Evolutionary conservation across 768 basidiomycete species (phyloP), one percentile per base, ranked within the genome.

Genomic region (Boletus tomentosulus): DNA sequence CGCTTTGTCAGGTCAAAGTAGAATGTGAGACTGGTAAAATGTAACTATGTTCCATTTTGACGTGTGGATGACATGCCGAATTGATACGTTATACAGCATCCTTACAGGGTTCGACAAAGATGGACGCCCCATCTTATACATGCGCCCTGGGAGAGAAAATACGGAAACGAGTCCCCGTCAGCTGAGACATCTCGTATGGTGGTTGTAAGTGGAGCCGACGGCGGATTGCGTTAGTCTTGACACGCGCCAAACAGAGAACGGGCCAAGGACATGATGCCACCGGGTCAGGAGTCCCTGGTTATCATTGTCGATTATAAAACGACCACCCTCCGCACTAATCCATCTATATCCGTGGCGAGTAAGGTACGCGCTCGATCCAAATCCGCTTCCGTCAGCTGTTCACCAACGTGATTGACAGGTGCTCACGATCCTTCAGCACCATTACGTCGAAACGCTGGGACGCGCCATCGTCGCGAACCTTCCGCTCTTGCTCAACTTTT

Each of bases 21-120:
- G 92, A 93, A 67, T 82, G 85, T 48, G 82, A 89, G 71, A 89
- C 88, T 0, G 92, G 91, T 15, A 95, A 95, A 71, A 92, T 95
- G 92, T 92, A 60, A 50, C 19, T 19, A 19, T 19, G 84, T 69
- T 33, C 28, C 25, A 9, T 39, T 38, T 42, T 34, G 25, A 12
- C 22, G 16, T 16, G 10, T 33, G 44, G 6, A 34, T 42, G 33
- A 38, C n/a, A 15, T 16, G 42, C 46, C 33, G 25, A 54, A 35
- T 15, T 35, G 34, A 45, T 35, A 27, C 16, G n/a, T 19, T 31
- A 16, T 41, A 6, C 58, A 92, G 91, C 43, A 79, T 93, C 45
- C 70, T 93, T 44, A 90, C 83, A 51, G 92, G 92, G 7, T 94
- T 93, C 59, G 92, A 95, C 71, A 78, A 76, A 48, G 89, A 92